Percentiles rank a stretch among this genome's conserved stretches.
These are phyloP conservation scores for Trifolium fragiferum DNA, from an alignment of 306 rosid species.

Conservation along the genomic window DNA sequence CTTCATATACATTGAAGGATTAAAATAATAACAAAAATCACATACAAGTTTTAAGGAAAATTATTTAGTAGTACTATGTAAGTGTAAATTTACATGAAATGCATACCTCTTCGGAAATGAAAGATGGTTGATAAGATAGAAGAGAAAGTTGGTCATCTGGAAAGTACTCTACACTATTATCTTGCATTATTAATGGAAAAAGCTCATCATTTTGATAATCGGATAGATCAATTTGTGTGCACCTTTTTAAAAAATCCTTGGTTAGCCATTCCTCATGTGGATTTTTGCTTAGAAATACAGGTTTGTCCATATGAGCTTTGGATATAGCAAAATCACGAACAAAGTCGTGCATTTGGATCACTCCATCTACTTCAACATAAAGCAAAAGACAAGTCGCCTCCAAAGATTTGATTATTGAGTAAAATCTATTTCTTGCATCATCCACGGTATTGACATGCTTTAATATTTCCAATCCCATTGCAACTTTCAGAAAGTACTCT, in stretches of 20 bases:
- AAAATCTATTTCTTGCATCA: neutral
- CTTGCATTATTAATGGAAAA: neutral
- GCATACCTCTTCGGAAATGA: neutral
- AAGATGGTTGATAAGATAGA: neutral
- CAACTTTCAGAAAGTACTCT: neutral
- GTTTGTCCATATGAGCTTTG: neutral
- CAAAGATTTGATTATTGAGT: neutral
- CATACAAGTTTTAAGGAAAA: too few relatives aligned
- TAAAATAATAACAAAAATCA: too few relatives aligned
- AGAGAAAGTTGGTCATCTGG: neutral
- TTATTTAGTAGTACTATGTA: too few relatives aligned
- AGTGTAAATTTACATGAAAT: neutral
- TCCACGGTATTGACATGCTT: neutral
- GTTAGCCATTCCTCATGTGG: too few relatives aligned
- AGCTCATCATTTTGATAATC: neutral
- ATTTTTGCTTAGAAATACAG: too few relatives aligned
- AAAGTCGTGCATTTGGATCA: neutral
- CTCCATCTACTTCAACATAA: too few relatives aligned
- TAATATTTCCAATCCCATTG: neutral
- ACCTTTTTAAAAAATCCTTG: too few relatives aligned
- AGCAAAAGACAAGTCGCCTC: neutral
- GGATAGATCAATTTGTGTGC: neutral
- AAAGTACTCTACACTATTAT: too few relatives aligned
- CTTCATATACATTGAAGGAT: too few relatives aligned
- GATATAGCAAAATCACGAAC: neutral